Conservation (phyloP, 225 moss, liverwort and hornwort species). For the Neckera pumila region DNA sequence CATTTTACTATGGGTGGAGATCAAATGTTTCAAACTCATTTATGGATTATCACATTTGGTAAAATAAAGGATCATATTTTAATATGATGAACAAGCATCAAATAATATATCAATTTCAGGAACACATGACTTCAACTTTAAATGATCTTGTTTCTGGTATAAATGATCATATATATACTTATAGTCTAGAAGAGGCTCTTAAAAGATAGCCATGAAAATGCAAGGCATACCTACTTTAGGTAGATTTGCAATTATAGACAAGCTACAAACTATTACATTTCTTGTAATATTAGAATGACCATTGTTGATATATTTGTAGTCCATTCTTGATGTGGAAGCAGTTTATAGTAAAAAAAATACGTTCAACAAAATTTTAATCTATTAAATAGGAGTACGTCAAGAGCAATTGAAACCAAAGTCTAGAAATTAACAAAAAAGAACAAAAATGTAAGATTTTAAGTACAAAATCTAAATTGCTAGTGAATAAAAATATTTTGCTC, state of each 20-base stretch:
- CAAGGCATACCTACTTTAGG: fast-evolving
- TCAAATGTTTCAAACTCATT: background rate
- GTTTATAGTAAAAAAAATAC: background rate
- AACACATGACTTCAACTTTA: background rate
- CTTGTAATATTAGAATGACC: background rate
- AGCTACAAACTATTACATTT: background rate
- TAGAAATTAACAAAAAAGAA: background rate
- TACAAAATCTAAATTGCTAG: background rate
- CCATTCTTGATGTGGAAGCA: background rate
- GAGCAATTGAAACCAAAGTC: background rate
- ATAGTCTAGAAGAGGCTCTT: background rate
- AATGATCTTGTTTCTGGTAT: background rate
- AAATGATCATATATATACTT: background rate
- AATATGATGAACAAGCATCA: background rate
- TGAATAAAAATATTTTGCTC: background rate
- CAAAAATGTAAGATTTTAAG: background rate
- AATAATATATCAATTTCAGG: background rate
- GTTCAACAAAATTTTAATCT: fast-evolving
- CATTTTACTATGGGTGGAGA: background rate
- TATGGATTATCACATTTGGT: background rate
- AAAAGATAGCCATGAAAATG: background rate
- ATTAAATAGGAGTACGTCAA: background rate
- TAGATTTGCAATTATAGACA: background rate
- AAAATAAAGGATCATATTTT: too few relatives aligned
- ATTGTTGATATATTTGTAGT: background rate